Base-by-base conservation (phyloP, 352 stramenopile genomes). In the Peronosclerospora sorghi region DNA sequence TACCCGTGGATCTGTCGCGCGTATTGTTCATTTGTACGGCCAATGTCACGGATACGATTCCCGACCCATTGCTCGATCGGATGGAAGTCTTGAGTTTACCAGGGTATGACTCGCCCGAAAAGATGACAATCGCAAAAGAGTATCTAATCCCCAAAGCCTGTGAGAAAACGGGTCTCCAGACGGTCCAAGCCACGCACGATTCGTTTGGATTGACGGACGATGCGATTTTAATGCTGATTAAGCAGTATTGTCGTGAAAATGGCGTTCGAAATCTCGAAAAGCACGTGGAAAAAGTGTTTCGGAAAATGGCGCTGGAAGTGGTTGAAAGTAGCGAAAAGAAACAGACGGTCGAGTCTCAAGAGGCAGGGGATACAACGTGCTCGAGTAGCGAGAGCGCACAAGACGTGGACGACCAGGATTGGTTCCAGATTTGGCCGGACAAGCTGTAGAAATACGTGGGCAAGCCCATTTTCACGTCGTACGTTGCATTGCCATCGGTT, bases 51-150 rank as follows among this genome's bases (percentile, higher is more conserved):
- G 89, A 97, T 44, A 97, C 83, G 21, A 98, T 99, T 51, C 95
- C 96, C 23, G 92, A 81, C 3, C 95, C 96, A 14, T 66, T 99
- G 32, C 68, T 98, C 14, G 96, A 99, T 75, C 82, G 96, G 41
- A 99, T 99, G 96, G 96, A 99, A 75, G 77, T 99, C 15, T 94
- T 99, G 51, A 84, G 90, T 45, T 55, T 99, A 10, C 97, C 90
- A 19, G 96, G 96, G 14, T 92, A 92, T 48, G 95, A 98, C 56
- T 85, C 95, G 7, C 85, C 89, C n/a, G n/a, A n/a, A n/a, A n/a
- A n/a, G n/a, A n/a, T n/a, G n/a, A n/a, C n/a, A n/a, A n/a, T n/a
- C n/a, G n/a, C n/a, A n/a, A n/a, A n/a, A n/a, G n/a, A n/a, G n/a
- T n/a, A n/a, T n/a, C n/a, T n/a, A n/a, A n/a, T 99, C 18, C 96